A percentile compares a stretch with the other conserved stretches of the same genome.
These are phyloP conservation scores for Adansonia gregorii DNA, from an alignment of 441 rosid species.

Conservation along the genomic window DNA sequence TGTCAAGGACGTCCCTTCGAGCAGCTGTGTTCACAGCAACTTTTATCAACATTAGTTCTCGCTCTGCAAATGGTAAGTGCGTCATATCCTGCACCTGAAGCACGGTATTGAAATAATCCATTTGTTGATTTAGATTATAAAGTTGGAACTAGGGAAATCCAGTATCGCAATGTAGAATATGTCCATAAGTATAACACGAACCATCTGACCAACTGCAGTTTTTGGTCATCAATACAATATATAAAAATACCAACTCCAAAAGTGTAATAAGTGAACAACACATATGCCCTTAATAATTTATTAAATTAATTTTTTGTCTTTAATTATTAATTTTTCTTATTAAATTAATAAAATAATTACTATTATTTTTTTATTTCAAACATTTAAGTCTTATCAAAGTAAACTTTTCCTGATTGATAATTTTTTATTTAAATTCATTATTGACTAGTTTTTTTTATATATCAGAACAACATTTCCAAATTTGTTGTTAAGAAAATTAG, in stretches of 20 bases:
- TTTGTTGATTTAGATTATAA: conserved; percentile 1
- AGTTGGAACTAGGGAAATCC: not conserved
- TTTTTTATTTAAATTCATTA: no score
- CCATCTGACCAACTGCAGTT: conserved; percentile 4
- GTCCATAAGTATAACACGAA: not conserved
- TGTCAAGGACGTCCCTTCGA: conserved; percentile 69
- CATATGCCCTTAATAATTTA: no score
- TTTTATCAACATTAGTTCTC: conserved; percentile 72
- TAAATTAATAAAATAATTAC: no score
- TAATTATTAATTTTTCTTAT: no score
- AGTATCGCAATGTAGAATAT: not conserved
- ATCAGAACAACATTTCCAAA: no score
- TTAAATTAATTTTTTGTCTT: no score
- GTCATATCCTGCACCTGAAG: conserved; percentile 69
- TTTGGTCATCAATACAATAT: not conserved
- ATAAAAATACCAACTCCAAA: not conserved
- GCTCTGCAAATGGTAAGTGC: conserved; percentile 65
- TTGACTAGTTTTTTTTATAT: no score
- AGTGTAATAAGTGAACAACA: no score
- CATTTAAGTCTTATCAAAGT: no score
- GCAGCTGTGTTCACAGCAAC: conserved; percentile 65
- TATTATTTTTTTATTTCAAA: no score
- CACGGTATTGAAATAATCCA: not conserved
- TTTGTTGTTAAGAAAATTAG: no score
- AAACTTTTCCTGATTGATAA: no score